Base-by-base conservation (phyloP, 371 early-diverging fungal genomes). In the Apophysomyces sp. region DNA sequence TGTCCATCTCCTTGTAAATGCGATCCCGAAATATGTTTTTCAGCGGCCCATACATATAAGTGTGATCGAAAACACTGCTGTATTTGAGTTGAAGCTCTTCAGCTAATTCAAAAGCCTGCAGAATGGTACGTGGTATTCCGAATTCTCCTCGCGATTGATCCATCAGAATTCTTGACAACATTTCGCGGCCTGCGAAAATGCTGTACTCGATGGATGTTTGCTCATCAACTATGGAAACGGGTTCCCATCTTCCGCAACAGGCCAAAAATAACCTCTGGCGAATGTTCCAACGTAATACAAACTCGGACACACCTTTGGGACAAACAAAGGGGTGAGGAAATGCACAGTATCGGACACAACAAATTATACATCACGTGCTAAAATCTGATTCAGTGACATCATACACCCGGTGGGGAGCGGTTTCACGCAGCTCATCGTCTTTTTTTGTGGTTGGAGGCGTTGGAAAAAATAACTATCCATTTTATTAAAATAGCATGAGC, bases 401-500 rank as follows among this genome's bases (percentile, higher is more conserved):
- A n/a, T n/a, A n/a, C n/a, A n/a, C n/a, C n/a, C n/a, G n/a, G n/a
- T n/a, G n/a, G n/a, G n/a, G n/a, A n/a, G n/a, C n/a, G n/a, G n/a
- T n/a, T n/a, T n/a, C n/a, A n/a, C n/a, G n/a, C n/a, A n/a, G n/a
- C n/a, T n/a, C n/a, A n/a, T n/a, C n/a, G n/a, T n/a, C n/a, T n/a
- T n/a, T n/a, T n/a, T n/a, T n/a, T n/a, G n/a, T n/a, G n/a, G n/a
- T n/a, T n/a, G n/a, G n/a, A 52, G 53, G 60, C 30, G 62, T 64
- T 52, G 61, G 65, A 30, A 56, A 60, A 55, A 67, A 73, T 51
- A 2, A 2, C 37, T 37, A 11, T 37, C 37, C 34, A 13, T 37
- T n/a, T 37, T n/a, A n/a, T n/a, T n/a, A n/a, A 37, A 37, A 11
- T 13, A 44, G 49, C 68, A 83, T 72, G 84, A 86, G 74, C 70